phyloP scores from a whole-genome alignment of 768 basidiomycete genomes.

The Calocybe gangraenosa region DNA sequence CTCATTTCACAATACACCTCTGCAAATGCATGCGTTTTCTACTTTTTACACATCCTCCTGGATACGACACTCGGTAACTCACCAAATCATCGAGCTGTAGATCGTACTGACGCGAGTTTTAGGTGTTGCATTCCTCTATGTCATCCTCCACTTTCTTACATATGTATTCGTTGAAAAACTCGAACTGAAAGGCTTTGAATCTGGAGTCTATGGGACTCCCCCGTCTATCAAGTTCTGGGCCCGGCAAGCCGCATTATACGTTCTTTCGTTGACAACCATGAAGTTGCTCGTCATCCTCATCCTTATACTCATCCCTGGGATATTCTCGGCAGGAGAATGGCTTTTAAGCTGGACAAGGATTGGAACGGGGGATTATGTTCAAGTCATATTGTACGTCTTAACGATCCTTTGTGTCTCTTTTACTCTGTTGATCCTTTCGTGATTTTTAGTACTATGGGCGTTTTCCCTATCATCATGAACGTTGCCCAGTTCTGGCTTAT shows the following conservation, averaged over 20 bases:
- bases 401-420: background rate
- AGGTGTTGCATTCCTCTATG: constrained; percentile 85
- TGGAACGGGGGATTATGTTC: constrained; percentile 56
- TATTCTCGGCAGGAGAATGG: constrained; percentile 83
- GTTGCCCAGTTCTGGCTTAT: constrained; percentile 93
- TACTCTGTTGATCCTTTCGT: background rate
- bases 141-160: constrained; percentile 61
- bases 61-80: constrained; percentile 85
- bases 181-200: constrained; percentile 71
- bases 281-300: constrained; percentile 84
- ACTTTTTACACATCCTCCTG: constrained; percentile 89
- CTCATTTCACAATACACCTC: constrained; percentile 64
- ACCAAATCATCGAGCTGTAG: too few species aligned
- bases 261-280: constrained; percentile 79
- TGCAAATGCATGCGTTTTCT: constrained; percentile 86
- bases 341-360: constrained; percentile 74
- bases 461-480: constrained; percentile 89
- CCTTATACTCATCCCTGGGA: constrained; percentile 63
- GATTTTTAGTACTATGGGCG: constrained; percentile 72
- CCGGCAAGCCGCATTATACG: constrained; percentile 78
- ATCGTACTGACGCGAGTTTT: constrained; percentile 1
- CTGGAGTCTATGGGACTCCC: constrained; percentile 86
- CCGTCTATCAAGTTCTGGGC: constrained; percentile 71
- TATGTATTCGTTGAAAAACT: constrained; percentile 61
- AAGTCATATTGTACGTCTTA: constrained; percentile 74